A percentile compares a stretch with the other conserved stretches of the same genome.
Conservation (phyloP, 768 basidiomycete species). For the Boletales sp. region DNA sequence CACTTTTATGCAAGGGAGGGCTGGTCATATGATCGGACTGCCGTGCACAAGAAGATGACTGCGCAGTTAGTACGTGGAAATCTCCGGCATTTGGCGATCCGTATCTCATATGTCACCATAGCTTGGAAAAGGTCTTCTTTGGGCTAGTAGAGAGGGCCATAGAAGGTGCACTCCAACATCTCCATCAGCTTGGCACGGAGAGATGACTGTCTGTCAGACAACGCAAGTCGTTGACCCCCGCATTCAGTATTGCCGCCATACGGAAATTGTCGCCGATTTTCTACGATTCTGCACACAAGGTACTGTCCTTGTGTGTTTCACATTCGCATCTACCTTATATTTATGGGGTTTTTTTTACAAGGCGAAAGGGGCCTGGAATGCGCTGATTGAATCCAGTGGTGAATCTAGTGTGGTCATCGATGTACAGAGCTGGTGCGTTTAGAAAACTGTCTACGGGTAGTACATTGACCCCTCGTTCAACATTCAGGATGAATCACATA, state of each 20-base stretch:
- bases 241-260: constrained; percentile 23
- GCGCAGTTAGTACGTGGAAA: constrained; percentile 14
- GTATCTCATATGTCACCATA: background rate
- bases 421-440: constrained; percentile 32
- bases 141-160: constrained; percentile 41
- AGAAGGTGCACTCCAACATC: constrained; percentile 26
- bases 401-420: constrained; percentile 31
- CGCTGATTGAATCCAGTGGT: constrained; percentile 19
- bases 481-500: constrained; percentile 31
- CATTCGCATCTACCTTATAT: background rate
- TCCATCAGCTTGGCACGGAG: background rate
- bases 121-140: constrained; percentile 30
- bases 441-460: background rate
- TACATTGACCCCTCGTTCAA: background rate
- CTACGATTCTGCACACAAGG: constrained; percentile 29
- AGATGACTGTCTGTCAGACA: constrained; percentile 10
- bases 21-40: constrained; percentile 39
- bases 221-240: constrained; percentile 26
- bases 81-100: background rate
- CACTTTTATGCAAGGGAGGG: constrained; percentile 9
- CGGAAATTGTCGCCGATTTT: constrained; percentile 22
- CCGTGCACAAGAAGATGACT: constrained; percentile 31
- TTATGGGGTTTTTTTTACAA: constrained; percentile 4
- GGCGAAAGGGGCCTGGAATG: constrained; percentile 31
- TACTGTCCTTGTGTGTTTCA: background rate